Percentiles rank a stretch among this genome's conserved stretches.
Evolutionary conservation across 169 alveolate genomes (phyloP).

Genomic region (Babesia ovata): DNA sequence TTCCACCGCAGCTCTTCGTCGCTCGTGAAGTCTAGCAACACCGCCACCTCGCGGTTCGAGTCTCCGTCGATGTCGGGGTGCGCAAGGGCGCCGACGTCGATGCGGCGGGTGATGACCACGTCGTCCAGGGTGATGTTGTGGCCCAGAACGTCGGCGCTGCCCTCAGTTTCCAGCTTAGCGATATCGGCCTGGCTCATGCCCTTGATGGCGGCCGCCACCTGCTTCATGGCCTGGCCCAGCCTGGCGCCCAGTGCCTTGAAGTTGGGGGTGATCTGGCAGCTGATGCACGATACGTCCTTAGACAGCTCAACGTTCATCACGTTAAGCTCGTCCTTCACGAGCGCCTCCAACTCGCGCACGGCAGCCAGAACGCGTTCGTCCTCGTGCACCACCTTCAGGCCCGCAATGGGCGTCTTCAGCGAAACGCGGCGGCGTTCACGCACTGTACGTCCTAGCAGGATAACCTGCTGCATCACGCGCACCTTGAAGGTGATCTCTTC

Average conservation of each 20-base stretch:
- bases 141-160: conserved; percentile 37
- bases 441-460: conserved; percentile 88
- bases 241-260: conserved; percentile 85
- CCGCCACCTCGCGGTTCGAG: conserved; percentile 49
- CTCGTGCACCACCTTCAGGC: conserved; percentile 71
- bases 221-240: conserved; percentile 81
- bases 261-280: conserved; percentile 84
- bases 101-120: conserved; percentile 46
- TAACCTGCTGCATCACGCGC: conserved; percentile 64
- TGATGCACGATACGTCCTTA: conserved; percentile 78
- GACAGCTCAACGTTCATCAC: conserved; percentile 74
- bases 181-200: conserved; percentile 29
- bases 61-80: conserved; percentile 56
- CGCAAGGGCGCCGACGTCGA: conserved; percentile 24
- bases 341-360: conserved; percentile 42
- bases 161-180: conserved; percentile 3
- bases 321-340: conserved; percentile 87
- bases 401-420: conserved; percentile 88
- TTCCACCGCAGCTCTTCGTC: conserved; percentile 51
- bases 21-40: conserved; percentile 59
- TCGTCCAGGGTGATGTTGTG: conserved; percentile 60
- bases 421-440: conserved; percentile 90
- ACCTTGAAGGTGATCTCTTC: conserved; percentile 53
- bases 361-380: conserved; percentile 42
- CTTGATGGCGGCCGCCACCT: conserved; percentile 48